Conservation (phyloP, 2,329 filamentous ascomycete species). For the Diaporthe eres region DNA sequence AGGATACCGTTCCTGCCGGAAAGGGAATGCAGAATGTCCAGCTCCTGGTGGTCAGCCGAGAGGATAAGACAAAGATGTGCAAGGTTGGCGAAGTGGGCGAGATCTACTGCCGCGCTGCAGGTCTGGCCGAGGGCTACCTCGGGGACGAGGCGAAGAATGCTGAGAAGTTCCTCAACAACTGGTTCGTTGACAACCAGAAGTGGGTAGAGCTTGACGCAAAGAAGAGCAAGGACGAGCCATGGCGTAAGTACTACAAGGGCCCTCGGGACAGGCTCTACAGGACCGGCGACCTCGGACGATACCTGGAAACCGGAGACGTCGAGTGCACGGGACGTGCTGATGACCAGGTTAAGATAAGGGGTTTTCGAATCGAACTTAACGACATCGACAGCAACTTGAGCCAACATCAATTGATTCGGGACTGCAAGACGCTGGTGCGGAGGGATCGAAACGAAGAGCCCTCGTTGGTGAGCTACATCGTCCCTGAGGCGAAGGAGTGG, state of each 20-base stretch:
- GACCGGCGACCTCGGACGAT: conserved; percentile 88
- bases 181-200: conserved; percentile 83
- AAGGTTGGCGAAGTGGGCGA: conserved; percentile 87
- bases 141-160: conserved; percentile 69
- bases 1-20: conserved; percentile 85
- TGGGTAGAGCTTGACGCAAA: conserved; percentile 77
- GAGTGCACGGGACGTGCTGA: conserved; percentile 87
- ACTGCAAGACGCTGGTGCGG: conserved; percentile 88
- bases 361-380: conserved; percentile 93
- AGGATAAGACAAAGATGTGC: conserved; percentile 77
- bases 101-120: conserved; percentile 85
- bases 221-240: conserved; percentile 73
- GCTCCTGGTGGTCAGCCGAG: conserved; percentile 83
- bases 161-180: conserved; percentile 84
- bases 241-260: conserved; percentile 84
- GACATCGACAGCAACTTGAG: conserved; percentile 92
- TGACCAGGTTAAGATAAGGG: conserved; percentile 94
- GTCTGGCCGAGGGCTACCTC: conserved; percentile 77
- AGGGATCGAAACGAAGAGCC: conserved; percentile 89
- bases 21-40: conserved; percentile 92
- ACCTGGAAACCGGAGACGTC: conserved; percentile 77
- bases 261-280: conserved; percentile 89
- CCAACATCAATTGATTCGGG: conserved; percentile 80
- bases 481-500: conserved; percentile 86
- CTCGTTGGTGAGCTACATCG: conserved; percentile 89